A percentile compares a stretch with the other conserved stretches of the same genome.
Conservation (phyloP, 2,329 filamentous ascomycete species). For the Diaporthe sp. region DNA sequence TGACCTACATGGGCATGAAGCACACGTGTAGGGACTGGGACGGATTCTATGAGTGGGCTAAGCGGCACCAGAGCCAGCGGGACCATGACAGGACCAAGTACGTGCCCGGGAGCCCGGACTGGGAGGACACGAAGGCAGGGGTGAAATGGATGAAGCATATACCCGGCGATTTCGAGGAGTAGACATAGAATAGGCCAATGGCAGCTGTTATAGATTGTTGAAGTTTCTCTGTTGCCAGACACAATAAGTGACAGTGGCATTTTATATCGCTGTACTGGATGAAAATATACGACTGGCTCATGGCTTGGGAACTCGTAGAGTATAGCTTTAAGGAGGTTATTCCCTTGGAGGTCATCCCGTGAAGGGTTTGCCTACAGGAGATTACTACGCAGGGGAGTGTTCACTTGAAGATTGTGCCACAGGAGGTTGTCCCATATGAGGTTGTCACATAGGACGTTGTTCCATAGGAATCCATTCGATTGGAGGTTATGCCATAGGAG, state of each 20-base stretch:
- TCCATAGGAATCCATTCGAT: not conserved
- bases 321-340: not conserved
- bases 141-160: not conserved
- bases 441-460: not conserved
- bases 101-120: not conserved
- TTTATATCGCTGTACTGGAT: not conserved
- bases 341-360: not conserved
- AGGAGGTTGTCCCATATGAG: not conserved
- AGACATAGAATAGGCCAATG: not conserved
- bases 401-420: not conserved
- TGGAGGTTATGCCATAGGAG: not conserved
- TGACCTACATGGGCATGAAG: not conserved
- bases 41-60: not conserved
- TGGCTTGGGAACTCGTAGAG: not conserved
- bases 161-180: not conserved
- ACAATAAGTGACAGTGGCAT: not conserved
- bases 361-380: not conserved
- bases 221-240: not conserved
- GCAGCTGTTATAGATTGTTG: not conserved
- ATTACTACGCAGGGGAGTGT: too few species aligned
- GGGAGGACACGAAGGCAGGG: not conserved
- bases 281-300: not conserved
- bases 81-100: not conserved
- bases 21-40: constrained; percentile 9
- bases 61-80: constrained; percentile 4